phyloP scores from a whole-genome alignment of 1,139 yeast genomes.

The Diutina siamensis region DNA sequence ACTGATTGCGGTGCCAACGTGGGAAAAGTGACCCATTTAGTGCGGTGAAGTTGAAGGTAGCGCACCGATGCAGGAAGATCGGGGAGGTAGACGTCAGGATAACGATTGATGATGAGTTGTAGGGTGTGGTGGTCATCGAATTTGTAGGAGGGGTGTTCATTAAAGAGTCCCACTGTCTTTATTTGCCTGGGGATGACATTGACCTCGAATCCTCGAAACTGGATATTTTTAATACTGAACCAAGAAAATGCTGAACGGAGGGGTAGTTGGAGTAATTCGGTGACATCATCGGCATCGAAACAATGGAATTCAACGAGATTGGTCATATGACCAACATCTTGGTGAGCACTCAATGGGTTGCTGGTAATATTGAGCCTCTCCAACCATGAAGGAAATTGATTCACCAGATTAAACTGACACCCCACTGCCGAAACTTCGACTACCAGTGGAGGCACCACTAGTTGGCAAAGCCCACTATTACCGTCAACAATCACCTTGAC shows the following conservation, averaged over 20 bases:
- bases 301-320: background rate
- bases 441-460: background rate
- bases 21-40: constrained; percentile 1
- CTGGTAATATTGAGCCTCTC: background rate
- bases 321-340: background rate
- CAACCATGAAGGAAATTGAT: background rate
- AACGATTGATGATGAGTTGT: background rate
- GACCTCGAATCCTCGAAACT: background rate
- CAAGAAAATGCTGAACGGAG: background rate
- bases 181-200: background rate
- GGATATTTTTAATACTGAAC: background rate
- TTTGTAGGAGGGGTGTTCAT: background rate
- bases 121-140: background rate
- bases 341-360: background rate
- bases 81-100: background rate
- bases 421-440: background rate
- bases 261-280: background rate
- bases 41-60: background rate
- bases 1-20: background rate
- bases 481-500: background rate
- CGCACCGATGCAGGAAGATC: background rate
- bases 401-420: background rate
- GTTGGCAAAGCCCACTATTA: background rate
- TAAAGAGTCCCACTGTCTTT: background rate
- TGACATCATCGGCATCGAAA: background rate